These are phyloP conservation scores for Kurtzmaniella cleridarum DNA, from an alignment of 805 yeast species.

Conservation along the genomic window DNA sequence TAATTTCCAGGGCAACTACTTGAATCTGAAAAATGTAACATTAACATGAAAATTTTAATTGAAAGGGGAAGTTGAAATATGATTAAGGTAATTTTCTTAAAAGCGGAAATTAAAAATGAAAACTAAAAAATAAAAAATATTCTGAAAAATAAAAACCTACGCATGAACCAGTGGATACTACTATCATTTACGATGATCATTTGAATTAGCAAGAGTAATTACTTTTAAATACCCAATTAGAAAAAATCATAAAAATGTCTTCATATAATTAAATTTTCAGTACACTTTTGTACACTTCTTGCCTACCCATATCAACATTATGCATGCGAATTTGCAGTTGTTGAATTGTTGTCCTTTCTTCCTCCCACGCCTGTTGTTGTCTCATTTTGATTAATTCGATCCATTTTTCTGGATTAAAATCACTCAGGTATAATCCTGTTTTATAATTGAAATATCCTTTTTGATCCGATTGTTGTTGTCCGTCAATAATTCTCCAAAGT, in stretches of 20 bases:
- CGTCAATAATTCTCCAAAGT: neutral
- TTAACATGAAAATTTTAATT: too few relatives aligned
- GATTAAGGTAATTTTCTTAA: too few relatives aligned
- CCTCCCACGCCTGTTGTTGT: conserved; percentile 8
- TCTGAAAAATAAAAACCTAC: too few relatives aligned
- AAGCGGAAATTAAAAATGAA: too few relatives aligned
- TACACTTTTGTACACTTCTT: conserved; percentile 7
- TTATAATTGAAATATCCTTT: conserved; percentile 15
- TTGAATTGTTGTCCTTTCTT: conserved; percentile 7
- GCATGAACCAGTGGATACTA: too few relatives aligned
- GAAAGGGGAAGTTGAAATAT: too few relatives aligned
- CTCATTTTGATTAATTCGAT: conserved; percentile 6
- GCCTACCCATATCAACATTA: conserved; percentile 11
- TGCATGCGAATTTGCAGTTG: conserved; percentile 9
- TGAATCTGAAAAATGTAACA: too few relatives aligned
- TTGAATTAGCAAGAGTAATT: too few relatives aligned
- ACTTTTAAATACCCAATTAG: too few relatives aligned
- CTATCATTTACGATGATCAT: too few relatives aligned
- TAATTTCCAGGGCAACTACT: too few relatives aligned
- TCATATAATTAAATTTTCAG: neutral
- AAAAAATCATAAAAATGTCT: neutral
- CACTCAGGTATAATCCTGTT: conserved; percentile 21
- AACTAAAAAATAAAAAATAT: too few relatives aligned
- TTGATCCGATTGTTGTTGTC: neutral
- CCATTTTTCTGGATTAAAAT: conserved; percentile 18